Evolutionary conservation across 805 yeast species (phyloP).

Genomic region (Lachancea sp.): DNA sequence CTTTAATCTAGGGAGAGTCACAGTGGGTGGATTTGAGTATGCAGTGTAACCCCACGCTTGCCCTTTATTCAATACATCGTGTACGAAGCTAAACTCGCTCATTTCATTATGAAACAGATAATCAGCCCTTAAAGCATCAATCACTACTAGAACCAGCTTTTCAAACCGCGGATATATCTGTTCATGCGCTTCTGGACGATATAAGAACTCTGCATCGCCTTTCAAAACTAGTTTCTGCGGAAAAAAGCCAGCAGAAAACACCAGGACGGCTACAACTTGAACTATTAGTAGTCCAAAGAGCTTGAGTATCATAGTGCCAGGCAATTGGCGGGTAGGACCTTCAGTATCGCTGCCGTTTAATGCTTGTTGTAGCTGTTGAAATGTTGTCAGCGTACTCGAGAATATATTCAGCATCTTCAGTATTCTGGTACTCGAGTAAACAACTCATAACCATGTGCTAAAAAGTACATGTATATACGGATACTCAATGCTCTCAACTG

Average conservation of each 20-base stretch:
- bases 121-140: slow-evolving; percentile 90
- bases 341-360: no score
- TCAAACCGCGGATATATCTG: slow-evolving; percentile 42
- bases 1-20: slow-evolving; percentile 87
- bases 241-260: slow-evolving; percentile 80
- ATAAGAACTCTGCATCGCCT: slow-evolving; percentile 44
- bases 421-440: no score
- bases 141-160: slow-evolving; percentile 71
- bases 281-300: slow-evolving; percentile 13
- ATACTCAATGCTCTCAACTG: no score
- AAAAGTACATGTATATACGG: no score
- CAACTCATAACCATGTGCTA: no score
- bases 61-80: slow-evolving; percentile 56
- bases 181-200: slow-evolving; percentile 27
- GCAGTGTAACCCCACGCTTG: slow-evolving; percentile 86
- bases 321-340: neutral
- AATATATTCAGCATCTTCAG: no score
- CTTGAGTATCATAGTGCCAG: slow-evolving; percentile 9
- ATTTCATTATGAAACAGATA: slow-evolving; percentile 57
- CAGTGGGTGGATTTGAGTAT: slow-evolving; percentile 91
- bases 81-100: slow-evolving; percentile 65
- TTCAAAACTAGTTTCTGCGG: slow-evolving; percentile 78
- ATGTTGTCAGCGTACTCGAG: no score
- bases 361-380: no score
- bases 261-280: slow-evolving; percentile 49